Conservation (phyloP, 495 filamentous ascomycete species). For the Aspergillus nidulans region DNA sequence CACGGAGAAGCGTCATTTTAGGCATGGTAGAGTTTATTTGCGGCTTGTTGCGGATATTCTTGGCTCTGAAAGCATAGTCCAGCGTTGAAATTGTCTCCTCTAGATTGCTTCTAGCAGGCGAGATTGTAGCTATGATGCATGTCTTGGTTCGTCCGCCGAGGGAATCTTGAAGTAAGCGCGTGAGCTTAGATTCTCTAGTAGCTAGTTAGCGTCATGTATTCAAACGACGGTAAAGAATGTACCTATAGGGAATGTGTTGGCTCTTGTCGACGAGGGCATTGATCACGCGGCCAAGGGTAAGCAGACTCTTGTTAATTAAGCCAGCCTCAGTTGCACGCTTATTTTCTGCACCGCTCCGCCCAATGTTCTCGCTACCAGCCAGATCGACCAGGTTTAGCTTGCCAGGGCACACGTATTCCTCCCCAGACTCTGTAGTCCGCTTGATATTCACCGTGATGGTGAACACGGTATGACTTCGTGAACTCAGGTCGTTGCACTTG, state of each 20-base stretch:
- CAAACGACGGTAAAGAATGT: not conserved
- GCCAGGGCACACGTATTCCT: conserved; percentile 88
- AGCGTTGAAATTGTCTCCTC: conserved; percentile 97
- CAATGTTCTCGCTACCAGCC: conserved; percentile 96
- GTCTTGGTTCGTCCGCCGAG: conserved; percentile 94
- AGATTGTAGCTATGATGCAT: conserved; percentile 96
- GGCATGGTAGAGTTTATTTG: conserved; percentile 87
- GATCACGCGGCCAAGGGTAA: conserved; percentile 93
- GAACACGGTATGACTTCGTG: conserved; percentile 93
- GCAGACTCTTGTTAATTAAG: conserved; percentile 93
- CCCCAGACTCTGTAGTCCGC: conserved; percentile 70
- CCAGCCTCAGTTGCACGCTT: conserved; percentile 94
- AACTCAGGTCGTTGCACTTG: conserved; percentile 96
- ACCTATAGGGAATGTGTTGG: conserved; percentile 82
- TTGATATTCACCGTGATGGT: conserved; percentile 89
- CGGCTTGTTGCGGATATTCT: conserved; percentile 97
- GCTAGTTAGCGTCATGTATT: not conserved
- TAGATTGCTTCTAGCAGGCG: conserved; percentile 87
- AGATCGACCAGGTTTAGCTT: conserved; percentile 96
- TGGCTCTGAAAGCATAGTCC: conserved; percentile 95
- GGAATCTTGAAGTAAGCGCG: conserved; percentile 90
- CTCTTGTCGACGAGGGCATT: conserved; percentile 93
- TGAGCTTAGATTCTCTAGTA: conserved; percentile 87
- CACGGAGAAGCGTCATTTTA: conserved; percentile 84
- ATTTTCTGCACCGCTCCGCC: conserved; percentile 93